These are phyloP conservation scores for Penstemon eatonii DNA, from an alignment of 257 asterid genomes.

Conservation along the genomic window DNA sequence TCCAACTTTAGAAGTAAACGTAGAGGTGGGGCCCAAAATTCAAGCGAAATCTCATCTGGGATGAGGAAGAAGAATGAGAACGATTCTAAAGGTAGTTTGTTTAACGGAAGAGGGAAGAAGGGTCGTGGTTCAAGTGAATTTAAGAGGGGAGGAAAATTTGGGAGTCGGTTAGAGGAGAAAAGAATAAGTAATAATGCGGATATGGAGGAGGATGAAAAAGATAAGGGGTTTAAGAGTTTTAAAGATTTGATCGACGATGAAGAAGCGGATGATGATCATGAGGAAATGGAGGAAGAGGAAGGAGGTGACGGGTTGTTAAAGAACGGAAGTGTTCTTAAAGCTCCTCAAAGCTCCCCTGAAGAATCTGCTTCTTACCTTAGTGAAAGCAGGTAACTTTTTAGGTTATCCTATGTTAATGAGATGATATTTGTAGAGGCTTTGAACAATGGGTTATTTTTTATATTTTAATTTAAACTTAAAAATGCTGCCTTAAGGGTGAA, in stretches of 20 bases:
- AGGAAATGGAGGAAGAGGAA: constrained; percentile 23
- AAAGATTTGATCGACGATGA: constrained; percentile 47
- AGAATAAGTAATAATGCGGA: constrained; percentile 28
- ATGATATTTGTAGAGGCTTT: not conserved
- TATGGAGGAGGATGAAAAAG: constrained; percentile 41
- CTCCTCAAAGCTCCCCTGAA: constrained; percentile 39
- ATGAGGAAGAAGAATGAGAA: constrained; percentile 24
- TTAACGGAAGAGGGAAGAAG: constrained; percentile 35
- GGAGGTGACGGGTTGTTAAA: constrained; percentile 25
- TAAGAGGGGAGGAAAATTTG: constrained; percentile 42
- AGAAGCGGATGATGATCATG: constrained; percentile 42
- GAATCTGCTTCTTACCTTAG: constrained; percentile 66
- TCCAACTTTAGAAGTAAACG: constrained; percentile 39
- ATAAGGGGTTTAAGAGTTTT: constrained; percentile 38
- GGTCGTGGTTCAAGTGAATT: constrained; percentile 32
- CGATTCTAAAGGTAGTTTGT: constrained; percentile 23
- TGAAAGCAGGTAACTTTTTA: constrained; percentile 60
- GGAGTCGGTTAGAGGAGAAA: constrained; percentile 29
- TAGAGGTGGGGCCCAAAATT: constrained; percentile 33
- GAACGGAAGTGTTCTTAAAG: constrained; percentile 26
- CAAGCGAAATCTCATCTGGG: constrained; percentile 18
- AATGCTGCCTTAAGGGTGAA: not conserved
- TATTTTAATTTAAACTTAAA: too few relatives aligned
- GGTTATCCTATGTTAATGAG: constrained; percentile 1
- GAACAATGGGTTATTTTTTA: not conserved